Conservation (phyloP, 768 basidiomycete species). For the Russula vinacea region DNA sequence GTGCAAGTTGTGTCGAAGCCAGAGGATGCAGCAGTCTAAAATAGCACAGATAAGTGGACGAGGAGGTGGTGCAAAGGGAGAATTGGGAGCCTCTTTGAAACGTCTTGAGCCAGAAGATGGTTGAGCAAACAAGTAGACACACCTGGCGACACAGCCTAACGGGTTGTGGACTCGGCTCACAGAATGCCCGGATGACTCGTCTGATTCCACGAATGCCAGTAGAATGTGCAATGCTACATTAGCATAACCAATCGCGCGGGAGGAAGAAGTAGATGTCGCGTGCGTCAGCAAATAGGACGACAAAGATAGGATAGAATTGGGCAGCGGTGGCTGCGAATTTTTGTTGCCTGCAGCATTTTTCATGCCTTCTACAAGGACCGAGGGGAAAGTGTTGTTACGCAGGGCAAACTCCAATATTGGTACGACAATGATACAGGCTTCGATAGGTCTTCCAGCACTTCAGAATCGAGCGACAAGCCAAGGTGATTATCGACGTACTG, state of each 20-base stretch:
- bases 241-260: slow-evolving; percentile 61
- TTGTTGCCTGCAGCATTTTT: slow-evolving; percentile 33
- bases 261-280: slow-evolving; percentile 57
- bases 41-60: slow-evolving; percentile 54
- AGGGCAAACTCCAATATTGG: slow-evolving; percentile 60
- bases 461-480: not conserved
- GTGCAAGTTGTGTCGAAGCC: slow-evolving; percentile 69
- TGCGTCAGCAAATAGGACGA: slow-evolving; percentile 67
- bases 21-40: slow-evolving; percentile 66
- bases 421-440: slow-evolving; percentile 55
- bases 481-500: slow-evolving; percentile 41
- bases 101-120: not conserved
- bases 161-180: slow-evolving; percentile 40
- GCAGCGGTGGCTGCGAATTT: slow-evolving; percentile 38
- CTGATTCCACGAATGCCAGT: slow-evolving; percentile 50
- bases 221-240: slow-evolving; percentile 54
- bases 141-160: slow-evolving; percentile 67
- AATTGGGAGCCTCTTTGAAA: slow-evolving; percentile 48
- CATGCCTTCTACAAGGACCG: slow-evolving; percentile 45
- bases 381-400: slow-evolving; percentile 48
- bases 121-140: slow-evolving; percentile 21
- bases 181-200: slow-evolving; percentile 48
- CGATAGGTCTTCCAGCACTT: slow-evolving; percentile 50
- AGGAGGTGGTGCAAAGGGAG: slow-evolving; percentile 40
- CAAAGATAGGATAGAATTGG: slow-evolving; percentile 51